Conservation (phyloP, 176 grass and related monocot species). For the Juncus inflexus region DNA sequence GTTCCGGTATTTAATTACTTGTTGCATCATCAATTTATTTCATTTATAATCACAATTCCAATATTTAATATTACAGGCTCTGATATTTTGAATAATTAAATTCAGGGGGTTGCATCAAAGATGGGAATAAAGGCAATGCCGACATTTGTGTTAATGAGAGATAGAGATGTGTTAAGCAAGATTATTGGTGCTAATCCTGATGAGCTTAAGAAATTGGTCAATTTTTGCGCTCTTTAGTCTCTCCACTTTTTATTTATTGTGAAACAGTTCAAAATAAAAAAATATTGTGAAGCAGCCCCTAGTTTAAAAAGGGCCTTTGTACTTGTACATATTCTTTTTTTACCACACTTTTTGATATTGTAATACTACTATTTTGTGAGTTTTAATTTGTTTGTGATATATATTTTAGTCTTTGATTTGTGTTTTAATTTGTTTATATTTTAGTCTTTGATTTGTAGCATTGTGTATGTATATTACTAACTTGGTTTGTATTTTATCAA, state of each 20-base stretch:
- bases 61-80: background rate
- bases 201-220: constrained; percentile 61
- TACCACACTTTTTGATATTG: background rate
- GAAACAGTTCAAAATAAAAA: background rate
- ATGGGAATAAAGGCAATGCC: constrained; percentile 94
- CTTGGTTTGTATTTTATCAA: no score
- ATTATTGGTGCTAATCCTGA: constrained; percentile 73
- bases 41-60: background rate
- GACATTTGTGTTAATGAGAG: constrained; percentile 73
- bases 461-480: no score
- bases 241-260: constrained; percentile 3
- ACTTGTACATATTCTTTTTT: background rate
- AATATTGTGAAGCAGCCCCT: constrained; percentile 19
- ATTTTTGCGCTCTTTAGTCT: constrained; percentile 39
- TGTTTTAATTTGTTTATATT: no score
- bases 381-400: no score
- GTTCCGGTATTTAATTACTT: constrained; percentile 42
- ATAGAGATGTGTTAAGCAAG: constrained; percentile 48
- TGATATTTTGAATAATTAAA: background rate
- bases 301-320: background rate
- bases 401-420: no score
- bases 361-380: constrained; percentile 16
- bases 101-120: constrained; percentile 68
- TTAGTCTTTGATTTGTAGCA: no score
- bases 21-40: background rate